Evolutionary conservation across 2,329 filamentous ascomycete species (phyloP).

Genomic region (Colletotrichum tofieldiae): DNA sequence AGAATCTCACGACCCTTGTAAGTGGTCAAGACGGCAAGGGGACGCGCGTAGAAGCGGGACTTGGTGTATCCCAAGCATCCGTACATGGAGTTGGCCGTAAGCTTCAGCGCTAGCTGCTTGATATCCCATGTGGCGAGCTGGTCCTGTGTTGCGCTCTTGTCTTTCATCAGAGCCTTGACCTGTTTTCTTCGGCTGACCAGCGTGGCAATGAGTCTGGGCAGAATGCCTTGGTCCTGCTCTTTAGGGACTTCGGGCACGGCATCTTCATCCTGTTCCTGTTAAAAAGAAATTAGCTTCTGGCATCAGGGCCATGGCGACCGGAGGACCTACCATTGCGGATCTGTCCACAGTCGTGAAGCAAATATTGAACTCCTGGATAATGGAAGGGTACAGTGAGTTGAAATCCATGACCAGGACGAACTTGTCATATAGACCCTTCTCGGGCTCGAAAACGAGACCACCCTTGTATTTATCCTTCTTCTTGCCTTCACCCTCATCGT

Average conservation of each 20-base stretch:
- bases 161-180: slow-evolving; percentile 98
- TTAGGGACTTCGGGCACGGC: slow-evolving; percentile 88
- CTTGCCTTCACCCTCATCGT: slow-evolving; percentile 84
- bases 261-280: slow-evolving; percentile 80
- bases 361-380: slow-evolving; percentile 99
- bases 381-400: slow-evolving; percentile 98
- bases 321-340: slow-evolving; percentile 73
- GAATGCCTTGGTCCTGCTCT: slow-evolving; percentile 84
- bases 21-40: slow-evolving; percentile 94
- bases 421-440: slow-evolving; percentile 98
- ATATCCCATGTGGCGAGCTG: slow-evolving; percentile 97
- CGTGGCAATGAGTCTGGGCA: slow-evolving; percentile 92
- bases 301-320: background rate
- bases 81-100: slow-evolving; percentile 99
- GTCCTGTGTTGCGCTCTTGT: slow-evolving; percentile 87
- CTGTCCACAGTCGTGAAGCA: slow-evolving; percentile 98
- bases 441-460: slow-evolving; percentile 97
- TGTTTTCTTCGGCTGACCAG: slow-evolving; percentile 90
- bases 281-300: slow-evolving; percentile 49
- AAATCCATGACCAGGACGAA: slow-evolving; percentile 99
- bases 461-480: slow-evolving; percentile 99
- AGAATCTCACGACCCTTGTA: slow-evolving; percentile 98
- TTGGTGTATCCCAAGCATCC: slow-evolving; percentile 97
- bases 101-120: slow-evolving; percentile 95
- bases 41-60: slow-evolving; percentile 96